Evolutionary conservation across 1,284 basidiomycete genomes (phyloP).

Genomic region (Amylostereum areolatum): DNA sequence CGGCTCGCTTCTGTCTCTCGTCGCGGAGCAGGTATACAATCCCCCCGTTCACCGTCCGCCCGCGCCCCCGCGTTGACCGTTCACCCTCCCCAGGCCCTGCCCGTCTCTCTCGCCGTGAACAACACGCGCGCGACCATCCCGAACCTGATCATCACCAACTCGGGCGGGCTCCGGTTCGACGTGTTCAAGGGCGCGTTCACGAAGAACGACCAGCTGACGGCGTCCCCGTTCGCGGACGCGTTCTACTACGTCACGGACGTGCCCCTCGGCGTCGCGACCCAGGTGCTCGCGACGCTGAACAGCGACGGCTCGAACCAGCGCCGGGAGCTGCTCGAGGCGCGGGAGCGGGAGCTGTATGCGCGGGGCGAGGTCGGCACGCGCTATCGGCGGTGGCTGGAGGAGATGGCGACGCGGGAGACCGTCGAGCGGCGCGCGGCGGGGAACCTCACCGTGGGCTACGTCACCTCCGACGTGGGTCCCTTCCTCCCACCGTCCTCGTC

Average conservation of each 20-base stretch:
- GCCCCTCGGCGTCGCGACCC: constrained; percentile 38
- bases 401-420: constrained; percentile 39
- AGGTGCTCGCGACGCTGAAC: constrained; percentile 52
- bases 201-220: constrained; percentile 73
- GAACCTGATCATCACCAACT: constrained; percentile 69
- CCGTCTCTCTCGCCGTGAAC: constrained; percentile 52
- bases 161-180: constrained; percentile 74
- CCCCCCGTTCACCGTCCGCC: too few species aligned
- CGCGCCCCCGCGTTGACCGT: too few species aligned
- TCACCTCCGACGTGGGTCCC: constrained; percentile 59
- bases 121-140: constrained; percentile 54
- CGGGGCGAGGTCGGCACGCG: constrained; percentile 45
- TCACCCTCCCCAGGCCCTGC: constrained; percentile 35
- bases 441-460: constrained; percentile 64
- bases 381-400: constrained; percentile 49
- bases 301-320: constrained; percentile 29
- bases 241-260: constrained; percentile 58
- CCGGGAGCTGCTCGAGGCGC: constrained; percentile 21
- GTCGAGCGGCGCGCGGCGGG: constrained; percentile 29
- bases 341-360: constrained; percentile 37
- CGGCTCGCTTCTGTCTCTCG: constrained; percentile 55
- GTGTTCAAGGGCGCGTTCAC: constrained; percentile 67
- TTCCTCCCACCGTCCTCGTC: not conserved
- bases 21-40: constrained; percentile 47
- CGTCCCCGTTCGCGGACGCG: constrained; percentile 55